These are phyloP conservation scores for Ottelia alismoides DNA, from an alignment of 106 monocot genomes.

Conservation along the genomic window DNA sequence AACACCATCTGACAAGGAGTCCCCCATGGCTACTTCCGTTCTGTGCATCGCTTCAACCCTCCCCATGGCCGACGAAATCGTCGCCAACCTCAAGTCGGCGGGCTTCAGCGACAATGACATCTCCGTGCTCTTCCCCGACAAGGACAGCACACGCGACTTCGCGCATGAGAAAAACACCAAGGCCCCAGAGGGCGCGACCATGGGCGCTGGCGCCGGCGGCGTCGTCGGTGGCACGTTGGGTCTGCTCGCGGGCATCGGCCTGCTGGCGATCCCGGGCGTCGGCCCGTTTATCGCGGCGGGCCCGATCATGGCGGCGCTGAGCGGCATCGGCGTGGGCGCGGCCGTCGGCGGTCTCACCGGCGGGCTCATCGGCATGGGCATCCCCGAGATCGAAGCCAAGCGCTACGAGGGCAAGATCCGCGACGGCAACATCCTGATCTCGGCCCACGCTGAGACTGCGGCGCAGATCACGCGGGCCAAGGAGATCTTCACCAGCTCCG, in stretches of 20 bases:
- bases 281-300: neutral
- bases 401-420: neutral
- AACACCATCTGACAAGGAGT: too few species aligned
- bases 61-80: too few species aligned
- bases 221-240: neutral
- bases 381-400: neutral
- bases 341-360: neutral
- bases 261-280: neutral
- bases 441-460: neutral
- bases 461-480: neutral
- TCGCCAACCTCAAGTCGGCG: too few species aligned
- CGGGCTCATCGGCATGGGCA: neutral
- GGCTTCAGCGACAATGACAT: too few species aligned
- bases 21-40: too few species aligned
- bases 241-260: neutral
- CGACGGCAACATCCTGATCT: neutral
- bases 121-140: too few species aligned
- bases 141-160: too few species aligned
- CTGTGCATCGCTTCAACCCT: too few species aligned
- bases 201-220: neutral
- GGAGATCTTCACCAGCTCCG: neutral
- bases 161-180: too few species aligned
- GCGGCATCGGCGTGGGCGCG: neutral
- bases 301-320: neutral
- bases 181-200: too few species aligned